These are phyloP conservation scores for Trametes cubensis DNA, from an alignment of 768 basidiomycete species.

Conservation along the genomic window DNA sequence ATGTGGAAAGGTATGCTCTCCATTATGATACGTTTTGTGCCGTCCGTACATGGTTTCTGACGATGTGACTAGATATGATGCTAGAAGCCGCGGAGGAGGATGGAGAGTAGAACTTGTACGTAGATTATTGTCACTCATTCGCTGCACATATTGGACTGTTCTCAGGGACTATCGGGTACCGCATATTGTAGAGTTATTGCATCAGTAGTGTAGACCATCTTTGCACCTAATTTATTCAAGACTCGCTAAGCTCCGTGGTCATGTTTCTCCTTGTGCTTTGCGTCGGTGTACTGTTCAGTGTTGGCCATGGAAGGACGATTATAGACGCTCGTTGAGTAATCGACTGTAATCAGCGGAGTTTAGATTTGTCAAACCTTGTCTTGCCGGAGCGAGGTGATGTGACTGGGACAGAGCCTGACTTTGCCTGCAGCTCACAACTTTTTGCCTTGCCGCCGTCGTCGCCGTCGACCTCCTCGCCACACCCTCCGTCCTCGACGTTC, in stretches of 20 bases:
- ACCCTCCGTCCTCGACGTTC: constrained; percentile 14
- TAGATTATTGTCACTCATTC: constrained; percentile 16
- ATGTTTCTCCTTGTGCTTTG: not conserved
- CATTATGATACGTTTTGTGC: not conserved
- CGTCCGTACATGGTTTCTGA: not conserved
- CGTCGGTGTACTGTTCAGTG: no score
- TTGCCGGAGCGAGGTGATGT: not conserved
- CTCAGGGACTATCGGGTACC: constrained; percentile 10
- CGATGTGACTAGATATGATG: constrained; percentile 42
- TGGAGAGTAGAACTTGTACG: constrained; percentile 13
- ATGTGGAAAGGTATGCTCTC: constrained; percentile 66
- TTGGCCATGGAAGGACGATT: not conserved
- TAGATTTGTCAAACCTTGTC: constrained; percentile 7
- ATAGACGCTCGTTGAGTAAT: not conserved
- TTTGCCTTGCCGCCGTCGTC: constrained; percentile 15
- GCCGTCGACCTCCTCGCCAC: constrained; percentile 6
- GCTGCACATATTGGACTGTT: constrained; percentile 13
- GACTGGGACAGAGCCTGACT: constrained; percentile 18
- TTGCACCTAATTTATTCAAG: constrained; percentile 24
- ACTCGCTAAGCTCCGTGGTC: not conserved
- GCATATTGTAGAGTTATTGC: constrained; percentile 25
- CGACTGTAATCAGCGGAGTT: constrained; percentile 8
- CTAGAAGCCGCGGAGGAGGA: constrained; percentile 50
- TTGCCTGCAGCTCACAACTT: constrained; percentile 10
- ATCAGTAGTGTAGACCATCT: constrained; percentile 25